Conservation (phyloP, 192 early-diverging fungal species). For the Phlyctochytrium arcticum region DNA sequence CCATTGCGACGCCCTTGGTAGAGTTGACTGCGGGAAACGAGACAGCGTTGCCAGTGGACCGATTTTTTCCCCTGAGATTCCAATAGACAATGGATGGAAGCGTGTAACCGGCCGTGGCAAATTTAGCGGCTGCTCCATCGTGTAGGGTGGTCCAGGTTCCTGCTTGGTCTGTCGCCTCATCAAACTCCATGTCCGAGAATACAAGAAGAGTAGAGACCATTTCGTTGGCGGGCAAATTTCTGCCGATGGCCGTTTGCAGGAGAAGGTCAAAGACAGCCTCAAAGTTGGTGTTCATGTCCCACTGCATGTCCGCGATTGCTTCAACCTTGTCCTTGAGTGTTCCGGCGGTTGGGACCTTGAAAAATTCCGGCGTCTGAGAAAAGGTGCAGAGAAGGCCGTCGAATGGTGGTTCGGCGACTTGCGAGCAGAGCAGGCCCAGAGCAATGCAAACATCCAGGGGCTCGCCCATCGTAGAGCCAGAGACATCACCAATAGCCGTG, state of each 20-base stretch:
- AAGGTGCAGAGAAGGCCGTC: conserved; percentile 39
- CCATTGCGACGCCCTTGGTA: no score
- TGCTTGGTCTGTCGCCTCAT: no score
- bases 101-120: no score
- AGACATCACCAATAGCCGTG: conserved; percentile 46
- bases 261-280: conserved; percentile 34
- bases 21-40: no score
- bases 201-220: conserved; percentile 49
- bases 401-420: conserved; percentile 41
- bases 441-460: conserved; percentile 41
- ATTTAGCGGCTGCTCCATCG: no score
- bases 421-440: conserved; percentile 31
- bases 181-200: conserved; percentile 53
- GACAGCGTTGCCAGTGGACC: no score
- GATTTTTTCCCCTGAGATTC: no score
- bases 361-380: conserved; percentile 23
- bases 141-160: no score
- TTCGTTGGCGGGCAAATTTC: conserved; percentile 31
- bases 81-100: no score
- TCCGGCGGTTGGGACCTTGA: conserved; percentile 20
- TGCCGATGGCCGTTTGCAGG: conserved; percentile 28
- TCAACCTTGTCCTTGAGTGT: background rate
- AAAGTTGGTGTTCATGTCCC: conserved; percentile 17
- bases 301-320: background rate
- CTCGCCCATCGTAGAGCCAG: conserved; percentile 39